Base-by-base conservation (phyloP, 352 stramenopile genomes). In the Globisporangium cylindrosporum region DNA sequence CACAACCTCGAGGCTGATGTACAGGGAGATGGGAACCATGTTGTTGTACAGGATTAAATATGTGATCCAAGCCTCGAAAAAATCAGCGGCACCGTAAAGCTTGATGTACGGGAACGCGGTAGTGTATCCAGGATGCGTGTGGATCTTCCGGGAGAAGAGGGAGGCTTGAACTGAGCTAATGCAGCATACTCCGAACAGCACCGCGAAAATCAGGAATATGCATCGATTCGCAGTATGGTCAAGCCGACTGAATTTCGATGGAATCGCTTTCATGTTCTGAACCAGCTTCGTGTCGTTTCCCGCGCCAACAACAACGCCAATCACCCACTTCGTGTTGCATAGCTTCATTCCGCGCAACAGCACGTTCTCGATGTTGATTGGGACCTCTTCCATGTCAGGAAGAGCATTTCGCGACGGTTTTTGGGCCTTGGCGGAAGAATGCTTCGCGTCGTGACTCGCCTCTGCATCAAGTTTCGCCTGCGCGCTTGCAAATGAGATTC, bases 11-110 rank as follows among this genome's bases (percentile, higher is more conserved):
- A 99, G 77, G 25, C 94, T 98, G 32, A 99, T 98, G 78, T 99
- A 99, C 1, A 99, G 76, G 61, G 93, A 99, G 46, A 99, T 96
- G 5, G 98, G 98, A 14, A 99, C 83, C 81, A 95, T 90, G 72
- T 95, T 95, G 73, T 95, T 94, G 81, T 95, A 95, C 32, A 95
- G 56, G 59, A 95, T 94, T 55, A 95, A 67, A 61, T 91, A 93
- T 29, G 88, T 95, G 22, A 93, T 56, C 82, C 87, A 94, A 0
- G 76, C 74, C 60, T 93, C 79, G 0, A 88, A 41, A n/a, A 90
- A 82, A 24, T 78, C 77, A 0, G 62, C 77, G 0, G 72, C 62
- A 24, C 64, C 70, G 15, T 84, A 84, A 18, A 74, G 34, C 2
- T 67, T 62, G 24, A 87, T 70, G 54, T 74, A 85, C 1, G 73